These are phyloP conservation scores for Brassica incana DNA, from an alignment of 345 rosid genomes.

Conservation along the genomic window DNA sequence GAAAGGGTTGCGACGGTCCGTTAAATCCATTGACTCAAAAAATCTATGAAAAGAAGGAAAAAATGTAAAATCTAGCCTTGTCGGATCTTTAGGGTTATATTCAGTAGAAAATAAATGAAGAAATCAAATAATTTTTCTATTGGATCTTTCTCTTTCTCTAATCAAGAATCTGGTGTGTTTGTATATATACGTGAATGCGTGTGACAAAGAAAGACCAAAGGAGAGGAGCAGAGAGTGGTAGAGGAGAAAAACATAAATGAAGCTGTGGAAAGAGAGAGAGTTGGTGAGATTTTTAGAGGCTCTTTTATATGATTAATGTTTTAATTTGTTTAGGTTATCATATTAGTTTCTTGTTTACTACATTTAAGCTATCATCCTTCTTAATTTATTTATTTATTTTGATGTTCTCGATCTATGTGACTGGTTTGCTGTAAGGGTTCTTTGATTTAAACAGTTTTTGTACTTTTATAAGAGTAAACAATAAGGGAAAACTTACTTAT, in stretches of 20 bases:
- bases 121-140: background rate
- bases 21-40: conserved; percentile 32
- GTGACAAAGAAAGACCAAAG: conserved; percentile 6
- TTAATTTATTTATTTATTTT: background rate
- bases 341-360: background rate
- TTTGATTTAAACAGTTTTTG: background rate
- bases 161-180: conserved; percentile 8
- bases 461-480: background rate
- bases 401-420: conserved; percentile 31
- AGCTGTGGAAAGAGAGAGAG: conserved; percentile 20
- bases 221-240: conserved; percentile 16
- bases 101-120: background rate
- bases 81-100: background rate
- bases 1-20: conserved; percentile 33
- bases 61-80: background rate
- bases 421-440: conserved; percentile 32
- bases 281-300: conserved; percentile 40
- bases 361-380: conserved; percentile 6
- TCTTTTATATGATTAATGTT: conserved; percentile 21
- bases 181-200: conserved; percentile 21
- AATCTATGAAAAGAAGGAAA: background rate
- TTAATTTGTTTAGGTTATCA: conserved; percentile 21
- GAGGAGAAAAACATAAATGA: conserved; percentile 35
- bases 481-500: background rate
- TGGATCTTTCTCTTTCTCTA: background rate